Evolutionary conservation across 768 basidiomycete genomes (phyloP).

Genomic region (Leccinum uliginosum): DNA sequence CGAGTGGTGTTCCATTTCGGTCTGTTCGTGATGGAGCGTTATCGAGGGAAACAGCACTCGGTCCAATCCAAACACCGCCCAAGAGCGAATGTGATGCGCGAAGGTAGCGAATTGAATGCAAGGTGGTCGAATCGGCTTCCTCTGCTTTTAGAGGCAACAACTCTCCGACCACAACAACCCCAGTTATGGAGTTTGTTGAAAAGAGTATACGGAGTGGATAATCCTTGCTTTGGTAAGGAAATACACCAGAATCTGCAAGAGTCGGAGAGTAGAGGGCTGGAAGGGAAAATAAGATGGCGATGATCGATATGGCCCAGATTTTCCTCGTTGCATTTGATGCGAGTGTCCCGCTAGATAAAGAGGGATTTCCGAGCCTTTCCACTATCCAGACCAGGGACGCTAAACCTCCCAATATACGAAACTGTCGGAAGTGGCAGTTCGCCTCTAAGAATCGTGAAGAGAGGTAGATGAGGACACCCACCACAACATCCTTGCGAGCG

Average conservation of each 20-base stretch:
- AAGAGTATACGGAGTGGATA: constrained; percentile 64
- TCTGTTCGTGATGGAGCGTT: constrained; percentile 43
- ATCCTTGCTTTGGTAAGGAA: constrained; percentile 48
- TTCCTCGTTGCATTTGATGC: constrained; percentile 1
- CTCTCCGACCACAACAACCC: constrained; percentile 81
- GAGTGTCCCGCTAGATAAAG: not conserved
- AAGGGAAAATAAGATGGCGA: constrained; percentile 36
- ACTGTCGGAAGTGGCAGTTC: constrained; percentile 13
- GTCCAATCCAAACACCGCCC: constrained; percentile 77
- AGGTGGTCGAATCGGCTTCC: constrained; percentile 23
- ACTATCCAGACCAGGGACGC: constrained; percentile 12
- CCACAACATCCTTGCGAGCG: constrained; percentile 16
- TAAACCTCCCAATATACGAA: constrained; percentile 21
- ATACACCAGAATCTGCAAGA: constrained; percentile 48
- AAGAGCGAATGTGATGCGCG: constrained; percentile 63
- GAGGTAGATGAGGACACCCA: constrained; percentile 7
- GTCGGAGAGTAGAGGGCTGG: constrained; percentile 49
- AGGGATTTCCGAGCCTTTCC: not conserved
- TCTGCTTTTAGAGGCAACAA: constrained; percentile 37
- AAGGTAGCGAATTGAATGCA: constrained; percentile 56
- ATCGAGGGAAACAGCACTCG: constrained; percentile 41
- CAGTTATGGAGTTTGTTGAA: constrained; percentile 67
- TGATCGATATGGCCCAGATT: constrained; percentile 17
- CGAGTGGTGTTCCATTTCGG: constrained; percentile 48
- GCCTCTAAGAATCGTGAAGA: constrained; percentile 1